Evolutionary conservation across 495 filamentous ascomycete species (phyloP), one percentile per base, ranked within the genome.

Genomic region (Aspergillus incahuasiensis): DNA sequence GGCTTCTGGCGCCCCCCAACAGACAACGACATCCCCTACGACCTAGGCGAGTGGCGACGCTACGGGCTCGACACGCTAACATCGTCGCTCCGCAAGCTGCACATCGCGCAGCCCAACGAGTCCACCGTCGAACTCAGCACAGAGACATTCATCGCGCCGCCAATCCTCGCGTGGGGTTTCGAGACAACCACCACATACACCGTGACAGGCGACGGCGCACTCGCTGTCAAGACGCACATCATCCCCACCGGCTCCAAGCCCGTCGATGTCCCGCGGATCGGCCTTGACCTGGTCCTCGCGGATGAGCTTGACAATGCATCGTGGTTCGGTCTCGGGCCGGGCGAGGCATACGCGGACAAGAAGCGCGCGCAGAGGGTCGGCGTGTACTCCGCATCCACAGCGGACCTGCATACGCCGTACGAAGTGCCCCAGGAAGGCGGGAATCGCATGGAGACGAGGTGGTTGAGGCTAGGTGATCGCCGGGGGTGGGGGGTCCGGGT

Each of bases 351-450:
- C 48, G 68, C 72, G 11, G 85, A 87, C 68, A 86, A 81, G 67
- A 80, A 80, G 55, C 63, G 72, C 0, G 77, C 82, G 6, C 80
- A 82, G 51, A 75, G 71, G 24, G 41, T 80, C 1, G 82, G 82
- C 6, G 59, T 77, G 9, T 85, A 79, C 68, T 57, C 63, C 5
- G 68, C 66, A 3, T 54, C 44, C 7, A 67, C 81, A 3, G 68
- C 68, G 11, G 68, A 78, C 5, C 73, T 87, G 40, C 77, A 78
- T 51, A 78, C 78, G 1, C 66, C 73, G 3, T 87, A 86, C 60
- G 85, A 88, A 39, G 77, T 79, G 28, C 84, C 84, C 0, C 85
- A 87, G 54, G 84, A 88, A 55, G 78, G 73, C 45, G 78, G 81
- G 32, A 87, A 87, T 54, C 68, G 82, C n/a, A 81, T 78, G 40